Percentiles rank a stretch among this genome's conserved stretches.
These are phyloP conservation scores for Penicillium glabrum DNA, from an alignment of 2,329 filamentous ascomycete species.

Conservation along the genomic window DNA sequence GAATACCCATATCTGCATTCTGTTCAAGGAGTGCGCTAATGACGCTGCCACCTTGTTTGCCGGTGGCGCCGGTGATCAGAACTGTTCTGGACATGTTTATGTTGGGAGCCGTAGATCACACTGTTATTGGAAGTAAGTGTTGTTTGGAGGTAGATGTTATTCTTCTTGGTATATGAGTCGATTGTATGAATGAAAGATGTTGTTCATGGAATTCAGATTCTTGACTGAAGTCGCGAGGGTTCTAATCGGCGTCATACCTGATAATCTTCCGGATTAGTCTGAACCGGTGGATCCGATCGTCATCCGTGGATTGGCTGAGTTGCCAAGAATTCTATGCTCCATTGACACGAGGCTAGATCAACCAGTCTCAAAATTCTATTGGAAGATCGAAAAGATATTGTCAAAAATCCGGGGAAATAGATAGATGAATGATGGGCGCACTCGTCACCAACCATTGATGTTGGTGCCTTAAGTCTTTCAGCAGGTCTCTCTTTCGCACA, in stretches of 20 bases:
- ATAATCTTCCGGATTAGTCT: not conserved
- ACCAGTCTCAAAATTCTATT: not conserved
- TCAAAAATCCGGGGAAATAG: too few relatives aligned
- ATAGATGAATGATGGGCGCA: too few relatives aligned
- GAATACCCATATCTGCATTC: slow-evolving; percentile 47
- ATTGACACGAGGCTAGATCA: not conserved
- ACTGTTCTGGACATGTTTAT: slow-evolving; percentile 17
- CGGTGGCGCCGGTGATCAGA: slow-evolving; percentile 42
- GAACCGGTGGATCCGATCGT: not conserved
- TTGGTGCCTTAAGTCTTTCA: too few relatives aligned
- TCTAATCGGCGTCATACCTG: not conserved
- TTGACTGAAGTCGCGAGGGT: not conserved
- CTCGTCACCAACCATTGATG: too few relatives aligned
- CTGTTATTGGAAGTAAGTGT: not conserved
- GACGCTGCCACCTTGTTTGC: slow-evolving; percentile 43
- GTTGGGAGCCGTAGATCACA: not conserved
- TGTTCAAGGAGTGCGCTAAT: slow-evolving; percentile 31
- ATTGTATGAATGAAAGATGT: not conserved
- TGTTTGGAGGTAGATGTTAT: not conserved
- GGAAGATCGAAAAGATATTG: not conserved
- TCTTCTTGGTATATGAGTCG: not conserved
- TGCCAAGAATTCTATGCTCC: not conserved
- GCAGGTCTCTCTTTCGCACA: too few relatives aligned
- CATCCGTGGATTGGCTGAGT: not conserved
- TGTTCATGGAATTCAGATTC: not conserved